Evolutionary conservation across 306 rosid genomes (phyloP), one percentile per base, ranked within the genome.

Genomic region (Acacia crassicarpa): DNA sequence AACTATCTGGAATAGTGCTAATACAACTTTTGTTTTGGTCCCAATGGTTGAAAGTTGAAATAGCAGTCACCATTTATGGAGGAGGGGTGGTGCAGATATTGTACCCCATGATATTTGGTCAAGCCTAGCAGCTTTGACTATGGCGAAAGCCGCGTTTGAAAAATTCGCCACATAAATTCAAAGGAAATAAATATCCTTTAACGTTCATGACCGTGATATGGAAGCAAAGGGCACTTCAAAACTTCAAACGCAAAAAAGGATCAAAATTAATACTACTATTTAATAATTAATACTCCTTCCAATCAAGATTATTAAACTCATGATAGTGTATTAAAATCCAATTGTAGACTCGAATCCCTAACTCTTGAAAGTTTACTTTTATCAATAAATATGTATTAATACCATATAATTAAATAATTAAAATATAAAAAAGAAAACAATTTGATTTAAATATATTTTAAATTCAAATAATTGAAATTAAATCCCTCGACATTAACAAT

Each of bases 121-220:
- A 86, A 81, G 83, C 56, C 49, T 14, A 41, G 73, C 73, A 61
- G 46, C 67, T 83, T 35, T 68, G 83, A 83, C 81, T 33, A 73
- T 67, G 78, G 76, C 74, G 63, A n/a, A 13, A 80, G 10, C 70
- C 62, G 41, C 49, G 25, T 71, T 77, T 48, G 76, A 80, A 83
- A 67, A 73, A 14, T 38, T 59, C 17, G 46, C 9, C 68, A n/a
- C 40, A 77, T 81, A 30, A 77, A 80, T 73, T 81, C 30, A 49
- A 51, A 25, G 14, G 56, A 72, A 81, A 79, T 43, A 38, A 81
- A 79, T 43, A 38, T 17, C 75, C 62, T 63, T 14, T 63, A 63
- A 79, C 30, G 51, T 41, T 10, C 20, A 11, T 5, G 46, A 41
- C 25, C 15, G 67, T 30, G 33, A 54, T 3, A 38, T 6, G 49